Percentiles rank a stretch among this genome's conserved stretches.
These are phyloP conservation scores for Paramecium bursaria DNA, from an alignment of 73 alveolate genomes.

Conservation along the genomic window DNA sequence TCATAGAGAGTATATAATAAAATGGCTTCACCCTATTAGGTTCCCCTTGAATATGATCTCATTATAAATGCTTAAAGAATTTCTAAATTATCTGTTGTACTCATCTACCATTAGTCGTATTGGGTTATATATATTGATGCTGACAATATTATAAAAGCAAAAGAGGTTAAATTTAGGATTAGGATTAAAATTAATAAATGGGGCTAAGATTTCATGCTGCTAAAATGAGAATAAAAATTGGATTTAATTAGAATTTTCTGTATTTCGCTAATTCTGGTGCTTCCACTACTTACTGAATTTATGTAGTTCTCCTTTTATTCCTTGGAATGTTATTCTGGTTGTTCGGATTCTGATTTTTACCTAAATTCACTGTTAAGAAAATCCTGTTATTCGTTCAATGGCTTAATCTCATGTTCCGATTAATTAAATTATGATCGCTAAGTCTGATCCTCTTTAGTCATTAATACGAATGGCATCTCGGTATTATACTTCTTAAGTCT, in stretches of 20 bases:
- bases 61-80: slow-evolving; percentile 43
- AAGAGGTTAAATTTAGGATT: not conserved
- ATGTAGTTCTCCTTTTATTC: slow-evolving; percentile 2
- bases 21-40: slow-evolving; percentile 11
- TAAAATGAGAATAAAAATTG: slow-evolving; percentile 9
- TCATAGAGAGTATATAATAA: too few species aligned
- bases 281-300: slow-evolving; percentile 20
- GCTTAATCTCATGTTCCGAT: slow-evolving; percentile 6
- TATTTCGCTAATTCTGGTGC: slow-evolving; percentile 14
- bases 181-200: not conserved
- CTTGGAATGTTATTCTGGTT: too few species aligned
- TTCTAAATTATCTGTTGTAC: not conserved
- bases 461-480: too few species aligned
- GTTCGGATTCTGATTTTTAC: slow-evolving; percentile 18
- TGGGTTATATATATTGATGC: not conserved
- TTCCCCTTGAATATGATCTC: slow-evolving; percentile 42
- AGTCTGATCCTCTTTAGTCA: too few species aligned
- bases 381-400: slow-evolving; percentile 17
- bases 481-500: too few species aligned
- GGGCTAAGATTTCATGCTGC: slow-evolving; percentile 18
- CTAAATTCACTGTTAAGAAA: slow-evolving; percentile 47
- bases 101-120: slow-evolving; percentile 12
- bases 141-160: not conserved
- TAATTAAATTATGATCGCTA: too few species aligned
- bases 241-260: slow-evolving; percentile 25